Evolutionary conservation across 2,329 filamentous ascomycete genomes (phyloP).

Genomic region (Alternaria triticina): DNA sequence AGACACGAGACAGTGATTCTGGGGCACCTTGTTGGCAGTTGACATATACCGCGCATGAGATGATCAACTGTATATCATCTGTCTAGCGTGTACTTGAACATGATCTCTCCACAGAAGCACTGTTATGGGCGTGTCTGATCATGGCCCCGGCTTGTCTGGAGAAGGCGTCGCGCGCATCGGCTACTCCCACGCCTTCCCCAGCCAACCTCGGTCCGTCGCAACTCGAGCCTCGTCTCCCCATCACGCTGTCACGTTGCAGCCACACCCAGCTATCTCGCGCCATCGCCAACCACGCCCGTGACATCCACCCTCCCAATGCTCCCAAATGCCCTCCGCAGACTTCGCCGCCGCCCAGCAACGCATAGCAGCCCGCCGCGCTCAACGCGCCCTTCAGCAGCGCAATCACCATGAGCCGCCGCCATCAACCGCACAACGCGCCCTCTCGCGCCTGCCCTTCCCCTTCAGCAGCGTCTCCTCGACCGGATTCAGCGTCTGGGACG

Average conservation of each 20-base stretch:
- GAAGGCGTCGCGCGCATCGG: background rate
- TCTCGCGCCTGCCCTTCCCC: constrained; percentile 58
- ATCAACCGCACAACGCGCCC: constrained; percentile 49
- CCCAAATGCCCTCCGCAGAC: constrained; percentile 60
- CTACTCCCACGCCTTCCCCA: constrained; percentile 5
- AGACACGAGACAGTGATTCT: constrained; percentile 8
- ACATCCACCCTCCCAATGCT: constrained; percentile 20
- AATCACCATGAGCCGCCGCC: constrained; percentile 51
- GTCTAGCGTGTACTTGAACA: background rate
- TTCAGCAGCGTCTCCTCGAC: constrained; percentile 63
- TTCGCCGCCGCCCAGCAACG: constrained; percentile 91
- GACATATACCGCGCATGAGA: background rate
- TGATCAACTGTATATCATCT: background rate
- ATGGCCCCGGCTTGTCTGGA: background rate
- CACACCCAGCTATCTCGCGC: background rate
- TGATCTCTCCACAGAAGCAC: background rate
- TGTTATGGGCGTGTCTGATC: background rate
- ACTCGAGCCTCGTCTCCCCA: constrained; percentile 14
- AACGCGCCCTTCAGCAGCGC: constrained; percentile 71
- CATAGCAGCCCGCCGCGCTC: constrained; percentile 78
- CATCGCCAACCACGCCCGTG: background rate
- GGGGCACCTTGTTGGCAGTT: background rate
- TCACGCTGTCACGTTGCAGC: constrained; percentile 28
- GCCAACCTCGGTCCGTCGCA: constrained; percentile 38
- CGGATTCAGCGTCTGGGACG: constrained; percentile 69